Evolutionary conservation across 2,329 filamentous ascomycete genomes (phyloP).

Genomic region (Huntiella moniliformis): DNA sequence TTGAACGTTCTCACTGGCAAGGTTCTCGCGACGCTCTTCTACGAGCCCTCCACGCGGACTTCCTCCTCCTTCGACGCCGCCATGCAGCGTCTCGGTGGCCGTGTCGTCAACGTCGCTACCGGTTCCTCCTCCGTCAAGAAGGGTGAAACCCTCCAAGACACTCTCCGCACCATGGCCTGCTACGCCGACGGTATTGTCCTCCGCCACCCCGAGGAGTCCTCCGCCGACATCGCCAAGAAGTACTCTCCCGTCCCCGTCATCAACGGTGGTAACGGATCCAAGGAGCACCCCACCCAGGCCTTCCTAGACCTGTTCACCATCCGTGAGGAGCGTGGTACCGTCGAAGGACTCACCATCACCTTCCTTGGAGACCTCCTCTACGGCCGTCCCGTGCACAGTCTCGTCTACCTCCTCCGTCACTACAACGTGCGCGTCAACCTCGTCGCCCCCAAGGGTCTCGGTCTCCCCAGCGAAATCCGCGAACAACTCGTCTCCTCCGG

Average conservation of each 20-base stretch:
- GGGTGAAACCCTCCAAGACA: slow-evolving; percentile 85
- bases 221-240: slow-evolving; percentile 65
- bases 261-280: slow-evolving; percentile 90
- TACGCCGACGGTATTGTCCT: slow-evolving; percentile 94
- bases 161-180: slow-evolving; percentile 78
- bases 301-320: slow-evolving; percentile 98
- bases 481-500: slow-evolving; percentile 53
- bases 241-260: slow-evolving; percentile 83
- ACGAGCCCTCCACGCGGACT: slow-evolving; percentile 89
- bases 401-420: slow-evolving; percentile 83
- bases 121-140: slow-evolving; percentile 79
- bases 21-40: slow-evolving; percentile 85
- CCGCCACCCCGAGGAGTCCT: slow-evolving; percentile 70
- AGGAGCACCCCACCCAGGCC: slow-evolving; percentile 93
- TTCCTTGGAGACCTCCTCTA: slow-evolving; percentile 88
- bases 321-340: slow-evolving; percentile 87
- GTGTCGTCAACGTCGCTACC: slow-evolving; percentile 66
- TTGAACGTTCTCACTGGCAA: slow-evolving; percentile 72
- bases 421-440: slow-evolving; percentile 92
- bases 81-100: slow-evolving; percentile 92
- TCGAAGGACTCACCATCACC: slow-evolving; percentile 87
- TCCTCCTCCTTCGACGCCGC: slow-evolving; percentile 92
- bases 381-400: slow-evolving; percentile 84
- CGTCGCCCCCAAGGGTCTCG: slow-evolving; percentile 62
- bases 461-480: slow-evolving; percentile 57